A percentile compares a stretch with the other conserved stretches of the same genome.
Evolutionary conservation across 2,329 filamentous ascomycete genomes (phyloP).

Genomic region (Pyrenophora tritici-repentis): DNA sequence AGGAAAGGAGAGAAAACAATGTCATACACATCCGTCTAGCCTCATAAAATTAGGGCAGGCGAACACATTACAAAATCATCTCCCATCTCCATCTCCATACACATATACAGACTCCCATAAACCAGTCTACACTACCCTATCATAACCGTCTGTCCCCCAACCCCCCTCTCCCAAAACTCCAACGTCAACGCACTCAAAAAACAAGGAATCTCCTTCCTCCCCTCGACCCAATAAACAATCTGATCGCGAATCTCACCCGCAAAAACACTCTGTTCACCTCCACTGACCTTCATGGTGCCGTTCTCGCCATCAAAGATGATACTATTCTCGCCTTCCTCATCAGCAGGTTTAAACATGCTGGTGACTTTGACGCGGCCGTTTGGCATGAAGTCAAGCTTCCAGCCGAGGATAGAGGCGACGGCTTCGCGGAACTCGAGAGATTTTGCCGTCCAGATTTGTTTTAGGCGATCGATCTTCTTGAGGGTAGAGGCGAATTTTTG

Average conservation of each 20-base stretch:
- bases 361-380: conserved; percentile 95
- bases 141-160: conserved; percentile 29
- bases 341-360: conserved; percentile 75
- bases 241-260: conserved; percentile 81
- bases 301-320: conserved; percentile 89
- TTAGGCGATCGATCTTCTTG: conserved; percentile 83
- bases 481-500: conserved; percentile 65
- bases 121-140: background rate
- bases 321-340: conserved; percentile 63
- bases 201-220: conserved; percentile 89
- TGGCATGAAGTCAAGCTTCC: conserved; percentile 95
- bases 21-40: too few relatives aligned
- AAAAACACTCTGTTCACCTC: conserved; percentile 84
- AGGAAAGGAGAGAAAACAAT: too few relatives aligned
- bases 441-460: conserved; percentile 91
- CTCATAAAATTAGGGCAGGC: too few relatives aligned
- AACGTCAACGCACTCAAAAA: conserved; percentile 89
- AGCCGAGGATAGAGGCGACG: conserved; percentile 88
- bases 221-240: conserved; percentile 95
- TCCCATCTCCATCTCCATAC: background rate
- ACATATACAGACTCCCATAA: background rate
- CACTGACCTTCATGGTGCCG: conserved; percentile 97
- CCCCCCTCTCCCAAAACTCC: conserved; percentile 82
- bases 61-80: too few relatives aligned
- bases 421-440: conserved; percentile 94